Conservation (phyloP, 2,329 filamentous ascomycete genomes). For the Bisporella sp. region DNA sequence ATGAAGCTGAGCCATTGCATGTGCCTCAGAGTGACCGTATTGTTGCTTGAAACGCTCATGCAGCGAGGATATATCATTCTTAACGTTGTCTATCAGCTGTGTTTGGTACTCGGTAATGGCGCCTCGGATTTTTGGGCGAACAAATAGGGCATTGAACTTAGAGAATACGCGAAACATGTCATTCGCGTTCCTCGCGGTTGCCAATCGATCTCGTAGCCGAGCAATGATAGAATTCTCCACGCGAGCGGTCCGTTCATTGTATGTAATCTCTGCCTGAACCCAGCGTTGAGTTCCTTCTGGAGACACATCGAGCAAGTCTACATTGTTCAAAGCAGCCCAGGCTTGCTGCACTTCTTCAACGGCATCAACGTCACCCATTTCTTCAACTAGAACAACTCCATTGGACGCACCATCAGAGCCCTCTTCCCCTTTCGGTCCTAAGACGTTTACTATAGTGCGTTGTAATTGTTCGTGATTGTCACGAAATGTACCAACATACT, state of each 20-base stretch:
- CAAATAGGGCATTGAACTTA: constrained; percentile 98
- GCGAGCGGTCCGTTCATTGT: constrained; percentile 93
- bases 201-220: constrained; percentile 81
- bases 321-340: constrained; percentile 88
- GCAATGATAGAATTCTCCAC: constrained; percentile 99
- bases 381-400: constrained; percentile 71
- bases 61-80: constrained; percentile 85
- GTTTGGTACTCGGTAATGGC: constrained; percentile 98
- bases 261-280: constrained; percentile 89
- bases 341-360: constrained; percentile 94
- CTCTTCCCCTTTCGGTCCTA: constrained; percentile 65
- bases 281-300: constrained; percentile 84
- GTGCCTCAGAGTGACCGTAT: constrained; percentile 95
- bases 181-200: constrained; percentile 92
- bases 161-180: constrained; percentile 99
- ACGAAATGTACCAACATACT: constrained; percentile 90
- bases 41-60: constrained; percentile 99
- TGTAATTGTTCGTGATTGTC: constrained; percentile 97
- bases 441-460: constrained; percentile 92
- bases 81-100: constrained; percentile 95
- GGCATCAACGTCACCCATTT: constrained; percentile 95
- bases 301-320: constrained; percentile 90
- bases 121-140: constrained; percentile 96
- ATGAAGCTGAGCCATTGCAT: constrained; percentile 95
- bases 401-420: constrained; percentile 47